Conservation (phyloP, 2,329 filamentous ascomycete genomes). For the Pseudocercospora ulei region DNA sequence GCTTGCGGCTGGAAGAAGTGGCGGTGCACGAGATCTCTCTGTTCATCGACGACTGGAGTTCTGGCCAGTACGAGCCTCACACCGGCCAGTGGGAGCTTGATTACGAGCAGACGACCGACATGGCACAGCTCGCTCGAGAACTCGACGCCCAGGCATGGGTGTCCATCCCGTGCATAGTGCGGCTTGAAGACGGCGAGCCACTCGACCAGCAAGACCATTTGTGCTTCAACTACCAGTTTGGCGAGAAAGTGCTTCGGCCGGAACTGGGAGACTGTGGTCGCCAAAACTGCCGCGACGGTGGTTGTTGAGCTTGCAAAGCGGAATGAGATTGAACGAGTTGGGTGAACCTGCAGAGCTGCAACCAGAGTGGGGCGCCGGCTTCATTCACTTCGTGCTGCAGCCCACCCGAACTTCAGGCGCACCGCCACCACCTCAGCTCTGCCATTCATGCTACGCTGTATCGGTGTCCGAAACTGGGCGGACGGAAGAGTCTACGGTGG, state of each 20-base stretch:
- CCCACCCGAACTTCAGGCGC: too few relatives aligned
- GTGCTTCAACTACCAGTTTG: not conserved
- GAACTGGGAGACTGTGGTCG: not conserved
- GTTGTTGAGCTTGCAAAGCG: not conserved
- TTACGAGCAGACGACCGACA: not conserved
- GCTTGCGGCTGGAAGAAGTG: not conserved
- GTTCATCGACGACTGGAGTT: not conserved
- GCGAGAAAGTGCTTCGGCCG: not conserved
- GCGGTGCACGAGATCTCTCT: not conserved
- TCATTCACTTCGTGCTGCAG: too few relatives aligned
- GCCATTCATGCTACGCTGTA: too few relatives aligned
- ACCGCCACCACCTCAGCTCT: too few relatives aligned
- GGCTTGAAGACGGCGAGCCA: not conserved
- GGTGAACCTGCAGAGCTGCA: too few relatives aligned
- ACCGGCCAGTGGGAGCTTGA: not conserved
- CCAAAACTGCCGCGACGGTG: not conserved
- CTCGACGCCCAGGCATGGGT: too few relatives aligned
- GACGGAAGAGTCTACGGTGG: constrained; percentile 1
- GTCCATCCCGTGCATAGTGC: not conserved
- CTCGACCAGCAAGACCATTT: too few relatives aligned
- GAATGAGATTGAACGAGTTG: too few relatives aligned
- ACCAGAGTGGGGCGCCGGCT: too few relatives aligned
- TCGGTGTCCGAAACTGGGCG: constrained; percentile 1
- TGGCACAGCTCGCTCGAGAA: not conserved
- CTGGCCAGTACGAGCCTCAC: not conserved